Base-by-base conservation (phyloP, 2,329 filamentous ascomycete genomes). In the Tolypocladium amazonense region DNA sequence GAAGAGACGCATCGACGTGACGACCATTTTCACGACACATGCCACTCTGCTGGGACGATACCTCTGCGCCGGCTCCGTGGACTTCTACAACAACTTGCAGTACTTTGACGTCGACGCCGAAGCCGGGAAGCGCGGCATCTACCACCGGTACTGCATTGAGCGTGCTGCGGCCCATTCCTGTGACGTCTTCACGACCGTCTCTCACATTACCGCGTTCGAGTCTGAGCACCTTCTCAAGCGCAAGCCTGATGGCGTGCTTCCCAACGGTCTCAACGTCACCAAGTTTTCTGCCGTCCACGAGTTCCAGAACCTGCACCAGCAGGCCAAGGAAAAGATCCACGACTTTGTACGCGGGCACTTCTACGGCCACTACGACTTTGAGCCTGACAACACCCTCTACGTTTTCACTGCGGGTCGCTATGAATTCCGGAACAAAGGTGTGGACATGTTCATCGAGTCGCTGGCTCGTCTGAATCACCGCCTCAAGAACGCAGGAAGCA, bases 381-480 rank as follows among this genome's bases (percentile, higher is more conserved):
- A 97, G 63, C 87, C 92, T 18, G 92, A 97, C 62, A 96, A 97
- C 75, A 99, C 94, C 0, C 83, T 99, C 41, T 99, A 97, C 77
- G 88, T 97, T 77, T 99, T 99, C 80, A 99, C 92, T 4, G 89
- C 94, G 8, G 94, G 94, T 62, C 89, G 94, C 63, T 99, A 99
- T 71, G 94, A 99, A 75, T 99, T 93, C 81, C 83, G 94, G 65
- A 99, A 99, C 72, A 99, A 99, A 77, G 94, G 94, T 70, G 93
- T 97, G 12, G 94, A 99, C 75, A 97, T 99, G 94, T 99, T 97
- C 75, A 96, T 99, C 66, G 94, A 99, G 76, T 94, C 92, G 4
- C 79, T 99, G 63, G 94, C 94, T 35, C 89, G 94, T 52, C 78
- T 99, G 68, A 99, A 99, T 76, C 92, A 97, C 78, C 85, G 89